These are phyloP conservation scores for Pseudohyphozyma bogoriensis DNA, from an alignment of 768 basidiomycete genomes.

Conservation along the genomic window DNA sequence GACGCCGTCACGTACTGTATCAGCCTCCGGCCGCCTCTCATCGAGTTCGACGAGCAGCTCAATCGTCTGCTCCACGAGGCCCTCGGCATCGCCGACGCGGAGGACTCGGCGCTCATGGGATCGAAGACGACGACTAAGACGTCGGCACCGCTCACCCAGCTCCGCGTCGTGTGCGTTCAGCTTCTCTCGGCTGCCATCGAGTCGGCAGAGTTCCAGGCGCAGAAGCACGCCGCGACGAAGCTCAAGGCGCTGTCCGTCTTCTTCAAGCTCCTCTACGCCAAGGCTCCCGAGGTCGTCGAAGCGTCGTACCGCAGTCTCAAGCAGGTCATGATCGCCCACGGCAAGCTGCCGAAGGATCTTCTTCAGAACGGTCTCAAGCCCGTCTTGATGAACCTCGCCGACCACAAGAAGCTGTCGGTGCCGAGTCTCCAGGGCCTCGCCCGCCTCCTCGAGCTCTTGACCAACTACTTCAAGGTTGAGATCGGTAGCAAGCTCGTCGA, in stretches of 20 bases:
- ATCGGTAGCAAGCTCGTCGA: conserved; percentile 95
- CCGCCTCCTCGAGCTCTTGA: conserved; percentile 80
- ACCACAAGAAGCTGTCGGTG: conserved; percentile 85
- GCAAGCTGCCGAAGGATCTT: conserved; percentile 84
- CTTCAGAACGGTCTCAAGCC: conserved; percentile 90
- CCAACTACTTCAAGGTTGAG: conserved; percentile 99
- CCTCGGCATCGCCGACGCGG: conserved; percentile 87
- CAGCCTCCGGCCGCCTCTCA: conserved; percentile 73
- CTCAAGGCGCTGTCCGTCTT: conserved; percentile 83
- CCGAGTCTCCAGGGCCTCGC: conserved; percentile 88
- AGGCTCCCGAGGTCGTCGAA: conserved; percentile 80
- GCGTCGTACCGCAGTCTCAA: conserved; percentile 88
- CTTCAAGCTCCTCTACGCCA: conserved; percentile 95
- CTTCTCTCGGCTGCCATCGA: conserved; percentile 89
- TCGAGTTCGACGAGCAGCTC: conserved; percentile 85
- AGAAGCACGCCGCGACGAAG: conserved; percentile 68
- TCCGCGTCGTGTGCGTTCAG: conserved; percentile 88
- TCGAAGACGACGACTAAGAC: conserved; percentile 69
- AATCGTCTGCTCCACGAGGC: conserved; percentile 85
- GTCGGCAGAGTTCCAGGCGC: conserved; percentile 75
- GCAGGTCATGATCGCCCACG: conserved; percentile 79
- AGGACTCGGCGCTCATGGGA: conserved; percentile 64
- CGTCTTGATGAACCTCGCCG: conserved; percentile 94
- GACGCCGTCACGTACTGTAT: conserved; percentile 93
- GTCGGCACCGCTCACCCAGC: conserved; percentile 67